Conservation (phyloP, 192 early-diverging fungal genomes). For the Coemansia sp. region DNA sequence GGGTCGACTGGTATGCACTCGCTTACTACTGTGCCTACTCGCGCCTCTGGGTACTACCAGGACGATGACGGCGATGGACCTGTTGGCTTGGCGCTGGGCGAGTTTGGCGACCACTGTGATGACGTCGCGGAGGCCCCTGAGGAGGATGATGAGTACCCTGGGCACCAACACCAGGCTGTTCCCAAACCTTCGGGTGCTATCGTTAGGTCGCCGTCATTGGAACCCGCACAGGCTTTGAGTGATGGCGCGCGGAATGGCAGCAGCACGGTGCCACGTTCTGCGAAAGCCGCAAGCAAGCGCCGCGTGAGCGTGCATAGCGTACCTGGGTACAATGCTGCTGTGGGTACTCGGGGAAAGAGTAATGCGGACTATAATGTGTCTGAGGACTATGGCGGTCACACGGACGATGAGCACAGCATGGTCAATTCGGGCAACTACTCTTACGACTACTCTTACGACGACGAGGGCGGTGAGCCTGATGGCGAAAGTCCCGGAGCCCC, state of each 20-base stretch:
- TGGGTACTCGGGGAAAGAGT: not conserved
- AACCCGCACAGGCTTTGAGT: not conserved
- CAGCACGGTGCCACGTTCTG: not conserved
- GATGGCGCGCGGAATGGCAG: not conserved
- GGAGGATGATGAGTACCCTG: conserved; percentile 23
- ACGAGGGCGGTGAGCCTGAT: conserved; percentile 6
- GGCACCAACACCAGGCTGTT: not conserved
- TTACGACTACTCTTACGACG: conserved; percentile 30
- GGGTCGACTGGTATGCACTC: conserved; percentile 38
- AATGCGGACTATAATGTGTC: not conserved
- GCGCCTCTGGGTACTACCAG: conserved; percentile 10
- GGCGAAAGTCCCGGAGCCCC: not conserved
- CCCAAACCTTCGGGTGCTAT: conserved; percentile 33
- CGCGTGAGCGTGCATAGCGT: conserved; percentile 51
- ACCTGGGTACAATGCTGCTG: conserved; percentile 17
- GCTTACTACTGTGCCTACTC: conserved; percentile 36
- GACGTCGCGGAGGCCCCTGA: conserved; percentile 34
- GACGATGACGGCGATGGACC: conserved; percentile 7
- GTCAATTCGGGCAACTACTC: conserved; percentile 11
- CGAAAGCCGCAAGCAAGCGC: not conserved
- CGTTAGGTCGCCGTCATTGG: conserved; percentile 17
- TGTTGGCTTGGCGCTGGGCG: conserved; percentile 47
- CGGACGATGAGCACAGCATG: conserved; percentile 6
- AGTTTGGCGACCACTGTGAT: conserved; percentile 43
- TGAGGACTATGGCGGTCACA: conserved; percentile 2